Evolutionary conservation across 768 basidiomycete genomes (phyloP), one percentile per base, ranked within the genome.

Genomic region (Mycena kentingensis): DNA sequence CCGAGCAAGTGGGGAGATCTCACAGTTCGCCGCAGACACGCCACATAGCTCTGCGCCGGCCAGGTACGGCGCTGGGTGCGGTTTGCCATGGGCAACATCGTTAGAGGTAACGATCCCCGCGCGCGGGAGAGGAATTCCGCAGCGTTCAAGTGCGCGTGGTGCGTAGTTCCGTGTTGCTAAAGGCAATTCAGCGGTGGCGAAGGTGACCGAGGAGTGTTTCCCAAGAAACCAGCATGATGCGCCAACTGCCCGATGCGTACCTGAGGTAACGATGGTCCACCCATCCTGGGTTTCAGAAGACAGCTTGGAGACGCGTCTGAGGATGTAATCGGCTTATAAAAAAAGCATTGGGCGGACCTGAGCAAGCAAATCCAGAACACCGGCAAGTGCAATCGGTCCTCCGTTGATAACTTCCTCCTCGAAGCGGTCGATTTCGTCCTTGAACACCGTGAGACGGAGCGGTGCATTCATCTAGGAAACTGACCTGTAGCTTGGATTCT

Each of bases 211-310:
- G 21, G 18, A 12, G 11, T 37, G 10, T n/a, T 22, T 43, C 27
- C 43, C 45, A 46, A 49, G 31, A 2, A 25, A 24, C 36, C 22
- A 48, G 37, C n/a, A 27, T 27, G 29, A 32, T 26, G 27, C 25
- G 15, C 28, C 46, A 37, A 37, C 46, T 3, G 10, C 27, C 13
- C 22, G 5, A 39, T 11, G 55, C 70, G 60, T 62, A 85, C 90
- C 84, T 37, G 88, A 91, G 5, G 92, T 93, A 28, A 90, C 88
- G 63, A 95, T 90, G 3, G 90, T 90, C 89, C 90, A 95, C 35
- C 77, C 74, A 11, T 57, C 54, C 19, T 62, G 59, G n/a, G 63
- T 61, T 46, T 66, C 52, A 6, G 66, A 65, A 39, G 60, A 43
- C 29, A 76, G 67, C 74, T 76, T 10, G 27, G 50, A 28, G 25